Evolutionary conservation across 2,329 filamentous ascomycete genomes (phyloP), one percentile per base, ranked within the genome.

Genomic region (Samsoniella hepiali): DNA sequence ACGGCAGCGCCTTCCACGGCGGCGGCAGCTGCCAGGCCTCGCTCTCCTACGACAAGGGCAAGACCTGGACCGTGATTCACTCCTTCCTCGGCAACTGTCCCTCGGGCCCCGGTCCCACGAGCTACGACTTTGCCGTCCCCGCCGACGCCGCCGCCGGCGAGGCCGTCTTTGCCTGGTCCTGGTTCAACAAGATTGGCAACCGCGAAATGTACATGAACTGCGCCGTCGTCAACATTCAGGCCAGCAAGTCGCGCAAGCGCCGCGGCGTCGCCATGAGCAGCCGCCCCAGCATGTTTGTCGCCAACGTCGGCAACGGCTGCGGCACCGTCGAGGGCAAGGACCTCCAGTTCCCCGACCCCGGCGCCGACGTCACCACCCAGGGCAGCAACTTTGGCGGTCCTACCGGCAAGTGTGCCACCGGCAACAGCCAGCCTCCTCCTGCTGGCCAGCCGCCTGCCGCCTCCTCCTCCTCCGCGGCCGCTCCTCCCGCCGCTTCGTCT

Each of bases 21-120:
- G 90, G 91, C 45, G 91, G 91, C 47, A 91, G 87, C 10, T 93
- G 91, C 77, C 91, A 95, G 77, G 79, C 91, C 54, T 85, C 88
- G 3, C 79, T 94, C 34, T 91, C 88, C 38, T 91, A 89, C 75
- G 89, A 94, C 77, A 80, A 84, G 66, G 90, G 89, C 54, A 76
- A 79, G 63, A 85, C 84, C 27, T 94, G 90, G 79, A 87, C 83
- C 65, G 91, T 92, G 78, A 80, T 86, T 67, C 76, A 84, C 71
- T 84, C 82, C 68, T 83, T 81, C 70, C 75, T 85, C 68, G 84
- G 84, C 54, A 77, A 79, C 72, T 86, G 83, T 68, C 83, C 83
- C n/a, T 71, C 73, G 6, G 51, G 42, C 45, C 54, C 69, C 22
- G 74, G 74, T 61, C 75, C 77, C 13, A 78, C 80, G 50, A 81